Percentiles rank a stretch among this genome's conserved stretches.
These are phyloP conservation scores for Lactuca sativa DNA, from an alignment of 129 eudicot species.

Conservation along the genomic window DNA sequence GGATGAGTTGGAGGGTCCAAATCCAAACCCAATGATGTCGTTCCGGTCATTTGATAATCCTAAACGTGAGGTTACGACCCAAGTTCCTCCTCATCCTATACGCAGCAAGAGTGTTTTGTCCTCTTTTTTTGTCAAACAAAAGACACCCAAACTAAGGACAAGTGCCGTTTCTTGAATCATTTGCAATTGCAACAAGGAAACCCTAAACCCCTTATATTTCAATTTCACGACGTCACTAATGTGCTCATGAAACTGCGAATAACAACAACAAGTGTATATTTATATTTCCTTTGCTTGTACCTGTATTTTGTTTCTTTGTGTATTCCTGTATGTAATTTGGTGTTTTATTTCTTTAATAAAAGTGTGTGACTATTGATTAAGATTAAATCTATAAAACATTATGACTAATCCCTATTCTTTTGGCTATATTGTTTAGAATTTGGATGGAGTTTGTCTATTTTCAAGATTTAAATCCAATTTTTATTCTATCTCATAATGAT, in stretches of 20 bases:
- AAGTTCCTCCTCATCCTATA: slow-evolving; percentile 34
- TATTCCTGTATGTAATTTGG: not conserved
- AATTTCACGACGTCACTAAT: no score
- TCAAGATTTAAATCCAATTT: not conserved
- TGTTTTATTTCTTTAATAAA: not conserved
- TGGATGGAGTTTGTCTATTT: not conserved
- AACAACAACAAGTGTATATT: not conserved
- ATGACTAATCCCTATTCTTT: not conserved
- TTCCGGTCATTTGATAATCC: slow-evolving; percentile 64
- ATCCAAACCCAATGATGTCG: slow-evolving; percentile 56
- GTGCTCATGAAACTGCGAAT: not conserved
- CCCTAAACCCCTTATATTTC: no score
- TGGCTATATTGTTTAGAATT: not conserved
- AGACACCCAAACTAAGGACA: slow-evolving; percentile 59
- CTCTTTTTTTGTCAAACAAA: slow-evolving; percentile 85
- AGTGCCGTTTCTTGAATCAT: slow-evolving; percentile 43
- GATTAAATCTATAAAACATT: not conserved
- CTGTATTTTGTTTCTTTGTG: not conserved
- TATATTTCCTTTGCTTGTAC: not conserved
- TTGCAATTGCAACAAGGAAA: not conserved
- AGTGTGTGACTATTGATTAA: slow-evolving; percentile 6
- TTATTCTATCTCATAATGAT: not conserved
- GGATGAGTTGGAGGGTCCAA: slow-evolving; percentile 56
- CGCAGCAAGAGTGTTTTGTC: slow-evolving; percentile 89
- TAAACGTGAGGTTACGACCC: slow-evolving; percentile 38